A percentile compares a stretch with the other conserved stretches of the same genome.
Conservation (phyloP, 2,329 filamentous ascomycete species). For the Colletotrichum higginsianum region DNA sequence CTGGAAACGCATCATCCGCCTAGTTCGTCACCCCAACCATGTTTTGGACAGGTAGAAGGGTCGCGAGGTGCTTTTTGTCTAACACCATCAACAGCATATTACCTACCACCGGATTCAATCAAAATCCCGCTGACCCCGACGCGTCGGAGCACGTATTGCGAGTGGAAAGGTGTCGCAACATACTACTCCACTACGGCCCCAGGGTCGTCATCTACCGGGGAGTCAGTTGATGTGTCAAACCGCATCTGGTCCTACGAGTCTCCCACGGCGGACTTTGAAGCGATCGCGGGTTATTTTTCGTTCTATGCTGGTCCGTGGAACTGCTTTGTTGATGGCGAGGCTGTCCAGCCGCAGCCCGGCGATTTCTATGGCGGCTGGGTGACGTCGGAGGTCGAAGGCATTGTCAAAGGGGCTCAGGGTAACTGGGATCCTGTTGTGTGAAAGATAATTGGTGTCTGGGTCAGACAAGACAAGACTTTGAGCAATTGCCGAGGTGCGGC, state of each 20-base stretch:
- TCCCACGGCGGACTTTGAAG: constrained; percentile 66
- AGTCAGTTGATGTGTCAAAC: constrained; percentile 59
- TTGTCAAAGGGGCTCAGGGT: constrained; percentile 60
- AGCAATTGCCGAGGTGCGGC: background rate
- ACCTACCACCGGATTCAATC: constrained; percentile 67
- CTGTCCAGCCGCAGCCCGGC: constrained; percentile 71
- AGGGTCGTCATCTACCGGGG: constrained; percentile 47
- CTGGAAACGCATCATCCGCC: constrained; percentile 75
- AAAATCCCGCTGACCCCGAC: constrained; percentile 63
- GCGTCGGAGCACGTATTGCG: constrained; percentile 64
- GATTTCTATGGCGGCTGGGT: constrained; percentile 78
- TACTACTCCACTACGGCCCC: constrained; percentile 67
- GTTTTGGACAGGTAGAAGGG: background rate
- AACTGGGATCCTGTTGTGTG: constrained; percentile 56
- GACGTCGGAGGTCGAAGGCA: constrained; percentile 71
- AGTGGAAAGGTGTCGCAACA: constrained; percentile 74
- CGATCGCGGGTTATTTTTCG: constrained; percentile 69
- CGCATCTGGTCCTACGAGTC: constrained; percentile 73
- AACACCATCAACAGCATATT: constrained; percentile 63
- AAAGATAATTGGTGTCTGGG: background rate
- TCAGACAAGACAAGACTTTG: background rate
- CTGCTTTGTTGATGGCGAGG: constrained; percentile 74
- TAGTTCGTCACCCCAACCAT: constrained; percentile 56
- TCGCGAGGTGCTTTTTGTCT: constrained; percentile 3
- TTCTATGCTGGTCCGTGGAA: constrained; percentile 75